These are phyloP conservation scores for Marchantia polymorpha DNA, from an alignment of 225 moss, liverwort and hornwort genomes.

Conservation along the genomic window DNA sequence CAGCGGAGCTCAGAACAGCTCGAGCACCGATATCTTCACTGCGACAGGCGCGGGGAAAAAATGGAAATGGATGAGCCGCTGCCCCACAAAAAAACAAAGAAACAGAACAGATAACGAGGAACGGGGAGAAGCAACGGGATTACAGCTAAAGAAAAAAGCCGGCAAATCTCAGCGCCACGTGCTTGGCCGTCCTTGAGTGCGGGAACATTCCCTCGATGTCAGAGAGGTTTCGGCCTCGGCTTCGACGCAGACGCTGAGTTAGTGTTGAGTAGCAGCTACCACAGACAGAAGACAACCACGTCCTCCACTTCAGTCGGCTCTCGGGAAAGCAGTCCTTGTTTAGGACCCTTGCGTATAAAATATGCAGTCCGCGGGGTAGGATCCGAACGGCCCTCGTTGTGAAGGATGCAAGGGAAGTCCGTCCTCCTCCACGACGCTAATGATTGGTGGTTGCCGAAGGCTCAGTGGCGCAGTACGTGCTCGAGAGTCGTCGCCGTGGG, in stretches of 20 bases:
- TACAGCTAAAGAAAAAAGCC: conserved; percentile 9
- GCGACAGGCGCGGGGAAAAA: too few species aligned
- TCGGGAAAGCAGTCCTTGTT: neutral
- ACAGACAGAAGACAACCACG: too few species aligned
- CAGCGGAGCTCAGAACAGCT: too few species aligned
- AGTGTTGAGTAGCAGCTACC: neutral
- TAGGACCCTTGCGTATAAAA: too few species aligned
- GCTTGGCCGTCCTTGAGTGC: neutral
- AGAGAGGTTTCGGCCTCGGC: neutral
- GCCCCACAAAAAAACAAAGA: too few species aligned
- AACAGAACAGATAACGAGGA: too few species aligned
- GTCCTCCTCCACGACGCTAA: neutral
- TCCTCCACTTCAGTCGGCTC: too few species aligned
- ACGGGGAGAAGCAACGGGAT: neutral
- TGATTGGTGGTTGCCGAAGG: neutral
- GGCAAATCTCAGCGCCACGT: conserved; percentile 2
- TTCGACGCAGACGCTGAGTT: neutral
- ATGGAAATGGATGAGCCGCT: too few species aligned
- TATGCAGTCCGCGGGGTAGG: too few species aligned
- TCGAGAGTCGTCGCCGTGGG: neutral
- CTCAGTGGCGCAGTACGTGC: too few species aligned
- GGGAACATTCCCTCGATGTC: neutral
- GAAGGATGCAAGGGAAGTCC: neutral
- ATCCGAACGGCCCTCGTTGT: neutral
- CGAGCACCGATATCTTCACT: too few species aligned